phyloP scores from a whole-genome alignment of 805 yeast genomes.

The Isabelozyma heimii region DNA sequence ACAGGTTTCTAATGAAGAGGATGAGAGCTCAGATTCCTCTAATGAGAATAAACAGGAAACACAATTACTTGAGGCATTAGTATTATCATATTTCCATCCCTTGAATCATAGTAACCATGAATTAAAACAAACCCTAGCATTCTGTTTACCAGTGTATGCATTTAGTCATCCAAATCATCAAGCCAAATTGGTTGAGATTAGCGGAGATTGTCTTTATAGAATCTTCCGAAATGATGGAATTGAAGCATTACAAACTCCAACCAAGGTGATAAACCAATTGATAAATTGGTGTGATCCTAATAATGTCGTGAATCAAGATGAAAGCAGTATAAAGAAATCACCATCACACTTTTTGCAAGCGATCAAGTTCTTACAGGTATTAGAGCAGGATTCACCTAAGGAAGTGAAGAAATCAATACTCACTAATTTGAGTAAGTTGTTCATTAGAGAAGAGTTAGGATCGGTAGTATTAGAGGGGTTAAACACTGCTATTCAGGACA shows the following conservation, averaged over 20 bases:
- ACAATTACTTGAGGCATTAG: slow-evolving; percentile 61
- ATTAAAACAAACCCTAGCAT: slow-evolving; percentile 75
- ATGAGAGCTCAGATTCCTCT: slow-evolving; percentile 13
- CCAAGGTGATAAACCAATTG: slow-evolving; percentile 63
- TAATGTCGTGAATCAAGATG: slow-evolving; percentile 50
- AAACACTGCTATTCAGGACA: slow-evolving; percentile 30
- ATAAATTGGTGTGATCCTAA: slow-evolving; percentile 84
- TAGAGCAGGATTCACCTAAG: slow-evolving; percentile 51
- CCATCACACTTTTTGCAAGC: slow-evolving; percentile 57
- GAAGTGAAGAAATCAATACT: slow-evolving; percentile 52
- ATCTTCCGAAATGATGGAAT: slow-evolving; percentile 39
- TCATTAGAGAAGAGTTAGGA: slow-evolving; percentile 25
- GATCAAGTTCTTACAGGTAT: slow-evolving; percentile 49
- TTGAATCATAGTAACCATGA: slow-evolving; percentile 58
- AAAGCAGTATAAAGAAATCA: slow-evolving; percentile 40
- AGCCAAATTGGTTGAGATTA: slow-evolving; percentile 56
- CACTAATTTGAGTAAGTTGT: slow-evolving; percentile 47
- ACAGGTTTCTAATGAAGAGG: slow-evolving; percentile 7
- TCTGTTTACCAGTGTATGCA: slow-evolving; percentile 85
- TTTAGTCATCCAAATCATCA: slow-evolving; percentile 75
- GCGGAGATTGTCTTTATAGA: slow-evolving; percentile 64
- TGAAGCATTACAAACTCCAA: slow-evolving; percentile 40
- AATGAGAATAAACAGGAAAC: slow-evolving; percentile 27
- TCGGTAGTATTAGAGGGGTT: slow-evolving; percentile 29
- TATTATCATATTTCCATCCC: slow-evolving; percentile 76